Conservation (phyloP, 2,329 filamentous ascomycete genomes). For the Clarireedia paspali region DNA sequence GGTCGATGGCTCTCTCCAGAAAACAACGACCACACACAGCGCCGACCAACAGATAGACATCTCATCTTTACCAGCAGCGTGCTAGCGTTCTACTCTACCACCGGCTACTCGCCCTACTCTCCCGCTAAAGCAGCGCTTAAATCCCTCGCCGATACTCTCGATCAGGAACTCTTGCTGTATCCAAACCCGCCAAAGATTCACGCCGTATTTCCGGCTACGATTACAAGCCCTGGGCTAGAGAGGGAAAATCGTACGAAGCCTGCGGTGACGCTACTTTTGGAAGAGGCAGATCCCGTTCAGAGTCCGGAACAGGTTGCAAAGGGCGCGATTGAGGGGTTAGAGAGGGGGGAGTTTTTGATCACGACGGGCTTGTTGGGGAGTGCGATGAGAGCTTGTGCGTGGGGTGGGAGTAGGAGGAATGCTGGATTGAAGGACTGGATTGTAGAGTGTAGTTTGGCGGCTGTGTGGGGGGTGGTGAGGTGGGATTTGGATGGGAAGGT, state of each 20-base stretch:
- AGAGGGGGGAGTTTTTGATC: conserved; percentile 73
- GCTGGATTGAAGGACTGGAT: conserved; percentile 53
- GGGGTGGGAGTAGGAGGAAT: conserved; percentile 49
- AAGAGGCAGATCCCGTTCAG: conserved; percentile 75
- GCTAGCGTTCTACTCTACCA: conserved; percentile 65
- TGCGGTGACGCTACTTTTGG: conserved; percentile 67
- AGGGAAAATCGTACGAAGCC: conserved; percentile 76
- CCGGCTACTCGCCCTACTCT: conserved; percentile 77
- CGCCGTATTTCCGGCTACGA: conserved; percentile 77
- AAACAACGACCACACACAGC: conserved; percentile 27
- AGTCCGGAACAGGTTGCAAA: conserved; percentile 70
- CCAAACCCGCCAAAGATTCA: conserved; percentile 76
- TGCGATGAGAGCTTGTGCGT: conserved; percentile 57
- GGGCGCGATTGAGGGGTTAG: conserved; percentile 62
- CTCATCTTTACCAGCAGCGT: conserved; percentile 82
- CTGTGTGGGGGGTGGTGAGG: conserved; percentile 52
- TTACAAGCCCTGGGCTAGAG: conserved; percentile 66
- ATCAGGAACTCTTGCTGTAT: conserved; percentile 80
- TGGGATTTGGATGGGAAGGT: conserved; percentile 51
- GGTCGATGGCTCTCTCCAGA: conserved; percentile 61
- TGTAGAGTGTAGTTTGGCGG: conserved; percentile 39
- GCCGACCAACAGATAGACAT: conserved; percentile 50
- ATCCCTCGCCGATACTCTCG: conserved; percentile 72
- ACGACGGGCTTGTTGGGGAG: conserved; percentile 66
- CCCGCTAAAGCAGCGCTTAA: conserved; percentile 82